Evolutionary conservation across 768 basidiomycete genomes (phyloP).

Genomic region (Galerina marginata): DNA sequence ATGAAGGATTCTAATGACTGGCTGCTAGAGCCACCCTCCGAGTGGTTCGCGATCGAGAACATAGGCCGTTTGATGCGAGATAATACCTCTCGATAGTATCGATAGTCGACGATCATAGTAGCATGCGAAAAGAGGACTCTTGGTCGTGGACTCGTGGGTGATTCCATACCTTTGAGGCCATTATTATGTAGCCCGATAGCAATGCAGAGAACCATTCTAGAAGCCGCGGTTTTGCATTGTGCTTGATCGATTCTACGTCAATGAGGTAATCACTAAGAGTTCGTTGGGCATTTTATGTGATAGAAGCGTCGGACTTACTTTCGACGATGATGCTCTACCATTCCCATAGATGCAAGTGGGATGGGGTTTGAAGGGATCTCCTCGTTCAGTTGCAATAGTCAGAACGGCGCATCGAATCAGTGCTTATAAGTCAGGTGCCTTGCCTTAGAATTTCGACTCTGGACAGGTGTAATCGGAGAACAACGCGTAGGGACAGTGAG

Average conservation of each 20-base stretch:
- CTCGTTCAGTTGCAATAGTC: background rate
- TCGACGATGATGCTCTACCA: too few relatives aligned
- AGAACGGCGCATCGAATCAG: too few relatives aligned
- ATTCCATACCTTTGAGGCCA: background rate
- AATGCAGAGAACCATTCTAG: conserved; percentile 1
- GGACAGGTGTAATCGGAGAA: too few relatives aligned
- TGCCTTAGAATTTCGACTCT: too few relatives aligned
- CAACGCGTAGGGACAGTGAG: too few relatives aligned
- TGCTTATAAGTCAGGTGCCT: too few relatives aligned
- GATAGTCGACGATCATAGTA: conserved; percentile 27
- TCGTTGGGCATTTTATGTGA: background rate
- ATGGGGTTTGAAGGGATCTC: background rate
- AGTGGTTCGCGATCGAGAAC: conserved; percentile 18
- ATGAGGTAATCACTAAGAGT: too few relatives aligned
- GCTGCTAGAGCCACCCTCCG: conserved; percentile 10
- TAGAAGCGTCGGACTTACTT: background rate
- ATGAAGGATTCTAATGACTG: conserved; percentile 30
- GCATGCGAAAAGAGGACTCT: background rate
- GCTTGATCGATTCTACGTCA: too few relatives aligned
- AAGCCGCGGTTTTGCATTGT: conserved; percentile 2
- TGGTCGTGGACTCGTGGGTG: background rate
- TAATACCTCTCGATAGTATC: conserved; percentile 28
- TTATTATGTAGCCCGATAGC: background rate
- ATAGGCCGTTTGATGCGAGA: conserved; percentile 26
- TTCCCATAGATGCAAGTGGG: too few relatives aligned